Evolutionary conservation across 2,329 filamentous ascomycete genomes (phyloP).

Genomic region (Alternaria rosae): DNA sequence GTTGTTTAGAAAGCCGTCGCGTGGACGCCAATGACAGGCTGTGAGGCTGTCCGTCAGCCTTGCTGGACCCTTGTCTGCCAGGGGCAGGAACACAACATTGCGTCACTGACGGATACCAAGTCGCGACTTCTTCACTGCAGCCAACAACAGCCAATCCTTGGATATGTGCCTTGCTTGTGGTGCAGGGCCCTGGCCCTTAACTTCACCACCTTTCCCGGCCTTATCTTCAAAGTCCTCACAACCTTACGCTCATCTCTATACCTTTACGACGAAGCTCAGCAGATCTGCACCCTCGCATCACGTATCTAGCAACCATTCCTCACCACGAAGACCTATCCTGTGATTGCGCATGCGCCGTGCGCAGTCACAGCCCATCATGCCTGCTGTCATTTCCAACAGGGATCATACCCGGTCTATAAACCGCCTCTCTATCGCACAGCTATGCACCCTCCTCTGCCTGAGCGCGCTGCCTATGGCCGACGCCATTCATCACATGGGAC

Average conservation of each 20-base stretch:
- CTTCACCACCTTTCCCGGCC: slow-evolving; percentile 7
- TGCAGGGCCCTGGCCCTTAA: slow-evolving; percentile 16
- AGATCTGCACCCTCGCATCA: slow-evolving; percentile 20
- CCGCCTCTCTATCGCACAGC: slow-evolving; percentile 20
- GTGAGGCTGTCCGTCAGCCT: slow-evolving; percentile 15
- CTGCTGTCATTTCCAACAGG: slow-evolving; percentile 13
- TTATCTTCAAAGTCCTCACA: neutral
- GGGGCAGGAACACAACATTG: slow-evolving; percentile 29
- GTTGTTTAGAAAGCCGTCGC: slow-evolving; percentile 18
- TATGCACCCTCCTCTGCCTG: slow-evolving; percentile 35
- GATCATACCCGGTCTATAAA: slow-evolving; percentile 9
- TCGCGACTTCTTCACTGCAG: slow-evolving; percentile 33
- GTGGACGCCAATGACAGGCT: slow-evolving; percentile 22
- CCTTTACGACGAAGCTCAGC: slow-evolving; percentile 21
- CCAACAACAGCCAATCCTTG: slow-evolving; percentile 23
- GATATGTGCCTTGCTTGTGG: slow-evolving; percentile 32
- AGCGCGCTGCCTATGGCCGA: slow-evolving; percentile 30
- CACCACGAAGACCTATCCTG: slow-evolving; percentile 2
- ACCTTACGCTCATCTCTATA: slow-evolving; percentile 3
- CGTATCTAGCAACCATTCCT: slow-evolving; percentile 21
- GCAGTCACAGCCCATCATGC: slow-evolving; percentile 29
- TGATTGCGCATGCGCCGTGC: slow-evolving; percentile 21
- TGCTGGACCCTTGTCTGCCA: slow-evolving; percentile 23
- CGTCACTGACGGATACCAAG: slow-evolving; percentile 31
- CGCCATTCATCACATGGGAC: slow-evolving; percentile 45